phyloP scores from a whole-genome alignment of 2,329 filamentous ascomycete species.

The Xylaria arbuscula region DNA sequence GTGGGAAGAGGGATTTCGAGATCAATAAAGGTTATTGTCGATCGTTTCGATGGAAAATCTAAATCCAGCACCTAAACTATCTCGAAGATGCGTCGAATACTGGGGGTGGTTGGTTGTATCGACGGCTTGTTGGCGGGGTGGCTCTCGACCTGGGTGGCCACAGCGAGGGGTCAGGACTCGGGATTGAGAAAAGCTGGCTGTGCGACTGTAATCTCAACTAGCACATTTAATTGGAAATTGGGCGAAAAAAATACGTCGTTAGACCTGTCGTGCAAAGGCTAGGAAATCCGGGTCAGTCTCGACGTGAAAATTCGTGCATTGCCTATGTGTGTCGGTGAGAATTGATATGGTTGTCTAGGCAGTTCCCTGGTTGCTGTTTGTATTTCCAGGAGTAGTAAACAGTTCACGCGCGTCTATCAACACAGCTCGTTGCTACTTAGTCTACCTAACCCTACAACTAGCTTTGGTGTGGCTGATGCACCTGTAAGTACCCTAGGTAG shows the following conservation, averaged over 20 bases:
- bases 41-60: background rate
- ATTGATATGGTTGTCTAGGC: constrained; percentile 32
- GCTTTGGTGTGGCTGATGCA: constrained; percentile 5
- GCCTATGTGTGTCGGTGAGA: background rate
- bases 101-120: background rate
- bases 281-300: constrained; percentile 22
- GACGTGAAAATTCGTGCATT: constrained; percentile 24
- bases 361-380: constrained; percentile 24
- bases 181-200: constrained; percentile 14
- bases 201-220: constrained; percentile 13
- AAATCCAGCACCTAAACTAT: no score
- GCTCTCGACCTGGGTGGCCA: constrained; percentile 16
- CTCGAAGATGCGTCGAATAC: constrained; percentile 5
- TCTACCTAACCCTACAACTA: background rate
- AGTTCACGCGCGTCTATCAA: constrained; percentile 34
- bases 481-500: background rate
- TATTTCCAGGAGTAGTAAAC: constrained; percentile 38
- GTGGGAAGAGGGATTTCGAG: constrained; percentile 28
- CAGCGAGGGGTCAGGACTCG: constrained; percentile 26
- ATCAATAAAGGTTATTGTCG: background rate
- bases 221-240: constrained; percentile 20
- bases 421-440: constrained; percentile 8
- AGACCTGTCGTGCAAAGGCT: constrained; percentile 17
- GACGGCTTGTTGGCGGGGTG: constrained; percentile 26
- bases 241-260: constrained; percentile 18